Percentiles rank a stretch among this genome's conserved stretches.
Evolutionary conservation across 306 rosid genomes (phyloP).

Genomic region (Citrullus colocynthis): DNA sequence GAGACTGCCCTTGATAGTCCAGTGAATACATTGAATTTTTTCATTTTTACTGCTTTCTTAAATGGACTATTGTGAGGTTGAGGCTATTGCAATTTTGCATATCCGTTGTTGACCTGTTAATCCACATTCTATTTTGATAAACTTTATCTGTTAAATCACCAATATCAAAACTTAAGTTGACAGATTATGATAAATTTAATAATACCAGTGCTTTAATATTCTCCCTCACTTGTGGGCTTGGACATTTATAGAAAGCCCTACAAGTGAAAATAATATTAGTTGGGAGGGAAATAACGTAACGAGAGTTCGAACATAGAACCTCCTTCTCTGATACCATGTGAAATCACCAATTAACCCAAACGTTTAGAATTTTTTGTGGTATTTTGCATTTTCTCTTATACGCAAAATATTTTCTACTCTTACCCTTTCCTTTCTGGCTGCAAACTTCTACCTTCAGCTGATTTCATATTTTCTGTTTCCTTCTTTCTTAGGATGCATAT

Average conservation of each 20-base stretch:
- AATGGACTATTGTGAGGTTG: background rate
- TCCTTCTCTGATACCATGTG: background rate
- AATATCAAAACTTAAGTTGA: too few relatives aligned
- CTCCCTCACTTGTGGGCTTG: background rate
- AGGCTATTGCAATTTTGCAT: background rate
- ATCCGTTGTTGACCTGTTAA: background rate
- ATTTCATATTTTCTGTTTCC: background rate
- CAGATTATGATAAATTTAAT: too few relatives aligned
- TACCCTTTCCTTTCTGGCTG: background rate
- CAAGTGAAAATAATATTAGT: background rate
- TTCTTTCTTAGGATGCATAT: background rate
- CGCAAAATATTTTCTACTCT: background rate
- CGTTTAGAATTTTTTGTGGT: background rate
- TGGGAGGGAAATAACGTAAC: background rate
- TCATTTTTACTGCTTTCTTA: background rate
- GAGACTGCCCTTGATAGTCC: background rate
- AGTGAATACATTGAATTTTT: background rate
- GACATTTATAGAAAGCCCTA: background rate
- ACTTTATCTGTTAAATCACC: background rate
- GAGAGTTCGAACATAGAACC: background rate
- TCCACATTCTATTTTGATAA: background rate
- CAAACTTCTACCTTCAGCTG: background rate
- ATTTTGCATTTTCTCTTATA: background rate
- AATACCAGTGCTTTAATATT: background rate
- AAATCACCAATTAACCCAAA: background rate